Percentiles rank a stretch among this genome's conserved stretches.
Evolutionary conservation across 2,329 filamentous ascomycete species (phyloP).

Genomic region (Stachybotrys echinatus): DNA sequence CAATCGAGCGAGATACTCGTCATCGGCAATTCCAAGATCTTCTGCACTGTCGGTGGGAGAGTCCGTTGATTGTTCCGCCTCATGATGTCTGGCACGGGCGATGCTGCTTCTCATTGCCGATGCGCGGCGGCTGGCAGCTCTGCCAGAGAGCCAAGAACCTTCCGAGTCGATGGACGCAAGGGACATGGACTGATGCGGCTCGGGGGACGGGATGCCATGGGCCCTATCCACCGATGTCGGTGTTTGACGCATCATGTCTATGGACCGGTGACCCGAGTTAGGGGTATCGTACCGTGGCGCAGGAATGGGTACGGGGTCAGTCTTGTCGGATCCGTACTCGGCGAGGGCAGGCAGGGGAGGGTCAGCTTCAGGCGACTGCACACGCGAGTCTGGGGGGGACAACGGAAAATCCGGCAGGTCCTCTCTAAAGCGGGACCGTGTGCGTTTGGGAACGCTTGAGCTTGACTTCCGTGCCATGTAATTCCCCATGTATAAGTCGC

Average conservation of each 20-base stretch:
- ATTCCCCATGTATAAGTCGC: slow-evolving; percentile 10
- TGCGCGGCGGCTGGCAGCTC: slow-evolving; percentile 45
- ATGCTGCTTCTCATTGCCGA: slow-evolving; percentile 39
- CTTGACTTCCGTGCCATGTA: slow-evolving; percentile 27
- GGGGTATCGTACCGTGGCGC: slow-evolving; percentile 38
- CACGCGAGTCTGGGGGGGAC: slow-evolving; percentile 77
- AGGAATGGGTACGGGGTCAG: slow-evolving; percentile 18
- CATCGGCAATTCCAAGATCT: slow-evolving; percentile 56
- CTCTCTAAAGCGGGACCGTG: slow-evolving; percentile 86
- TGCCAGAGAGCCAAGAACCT: slow-evolving; percentile 89
- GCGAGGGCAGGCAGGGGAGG: slow-evolving; percentile 26
- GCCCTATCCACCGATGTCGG: slow-evolving; percentile 16
- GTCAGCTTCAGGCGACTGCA: slow-evolving; percentile 71
- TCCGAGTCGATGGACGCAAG: slow-evolving; percentile 94
- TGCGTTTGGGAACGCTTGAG: slow-evolving; percentile 61
- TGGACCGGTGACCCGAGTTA: slow-evolving; percentile 36
- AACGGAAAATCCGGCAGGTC: slow-evolving; percentile 82
- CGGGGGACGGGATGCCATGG: slow-evolving; percentile 38
- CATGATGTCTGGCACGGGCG: slow-evolving; percentile 21
- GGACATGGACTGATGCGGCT: slow-evolving; percentile 71
- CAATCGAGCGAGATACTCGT: slow-evolving; percentile 64
- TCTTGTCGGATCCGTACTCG: slow-evolving; percentile 17
- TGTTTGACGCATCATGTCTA: slow-evolving; percentile 18
- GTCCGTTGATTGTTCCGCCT: slow-evolving; percentile 26
- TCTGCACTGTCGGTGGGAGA: slow-evolving; percentile 45